phyloP scores from a whole-genome alignment of 2,329 filamentous ascomycete species.

The Trichothecium sympodiale region DNA sequence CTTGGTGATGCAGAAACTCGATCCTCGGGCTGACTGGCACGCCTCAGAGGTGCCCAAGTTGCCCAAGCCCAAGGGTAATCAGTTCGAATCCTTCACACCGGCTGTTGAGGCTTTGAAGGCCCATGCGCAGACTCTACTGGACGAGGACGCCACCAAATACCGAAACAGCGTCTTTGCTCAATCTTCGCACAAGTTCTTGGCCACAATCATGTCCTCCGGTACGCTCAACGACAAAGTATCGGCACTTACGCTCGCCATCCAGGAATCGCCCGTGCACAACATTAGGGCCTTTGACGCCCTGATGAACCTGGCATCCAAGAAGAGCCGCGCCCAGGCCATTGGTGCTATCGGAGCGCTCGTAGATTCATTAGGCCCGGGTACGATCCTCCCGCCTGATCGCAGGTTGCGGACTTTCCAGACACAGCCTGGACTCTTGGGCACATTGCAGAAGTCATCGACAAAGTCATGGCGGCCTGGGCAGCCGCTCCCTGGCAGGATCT shows the following conservation, averaged over 20 bases:
- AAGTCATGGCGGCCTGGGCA: slow-evolving; percentile 57
- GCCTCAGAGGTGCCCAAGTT: slow-evolving; percentile 30
- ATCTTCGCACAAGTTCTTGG: slow-evolving; percentile 90
- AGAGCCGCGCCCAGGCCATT: slow-evolving; percentile 84
- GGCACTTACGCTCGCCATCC: slow-evolving; percentile 82
- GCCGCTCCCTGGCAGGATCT: slow-evolving; percentile 60
- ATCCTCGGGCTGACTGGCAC: slow-evolving; percentile 49
- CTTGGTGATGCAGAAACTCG: slow-evolving; percentile 34
- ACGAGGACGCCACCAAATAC: slow-evolving; percentile 69
- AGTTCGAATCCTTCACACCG: slow-evolving; percentile 28
- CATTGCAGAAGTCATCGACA: slow-evolving; percentile 50
- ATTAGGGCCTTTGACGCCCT: slow-evolving; percentile 80
- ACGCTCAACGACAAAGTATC: slow-evolving; percentile 96
- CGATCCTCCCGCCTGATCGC: slow-evolving; percentile 70
- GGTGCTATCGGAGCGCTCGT: slow-evolving; percentile 88
- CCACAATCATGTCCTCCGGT: slow-evolving; percentile 92
- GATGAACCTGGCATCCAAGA: slow-evolving; percentile 75
- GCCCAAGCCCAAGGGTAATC: slow-evolving; percentile 31
- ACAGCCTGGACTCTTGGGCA: slow-evolving; percentile 65
- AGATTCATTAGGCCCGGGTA: slow-evolving; percentile 84
- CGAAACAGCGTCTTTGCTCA: slow-evolving; percentile 62
- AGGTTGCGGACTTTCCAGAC: slow-evolving; percentile 69
- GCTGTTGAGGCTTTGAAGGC: slow-evolving; percentile 45
- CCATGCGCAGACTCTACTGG: slow-evolving; percentile 64
- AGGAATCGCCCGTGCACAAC: slow-evolving; percentile 93